These are phyloP conservation scores for Juglanconis juglandina DNA, from an alignment of 2,329 filamentous ascomycete genomes.

Conservation along the genomic window DNA sequence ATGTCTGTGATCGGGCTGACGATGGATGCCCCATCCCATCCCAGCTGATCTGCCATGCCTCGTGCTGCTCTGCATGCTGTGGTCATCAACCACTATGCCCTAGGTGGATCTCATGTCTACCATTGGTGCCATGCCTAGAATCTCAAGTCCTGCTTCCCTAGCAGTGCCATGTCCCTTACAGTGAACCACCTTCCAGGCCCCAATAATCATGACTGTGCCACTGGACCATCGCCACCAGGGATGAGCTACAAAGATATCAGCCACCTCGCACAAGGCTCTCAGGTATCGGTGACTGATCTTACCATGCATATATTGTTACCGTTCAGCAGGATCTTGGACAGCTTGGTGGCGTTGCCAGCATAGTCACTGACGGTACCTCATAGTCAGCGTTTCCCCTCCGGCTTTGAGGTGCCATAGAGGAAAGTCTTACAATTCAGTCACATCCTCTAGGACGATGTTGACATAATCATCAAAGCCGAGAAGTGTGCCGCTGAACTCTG, in stretches of 20 bases:
- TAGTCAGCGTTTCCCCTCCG: background rate
- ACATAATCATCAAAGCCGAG: conserved; percentile 99
- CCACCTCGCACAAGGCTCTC: background rate
- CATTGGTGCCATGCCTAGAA: background rate
- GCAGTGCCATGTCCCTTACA: background rate
- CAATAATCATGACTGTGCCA: conserved; percentile 26
- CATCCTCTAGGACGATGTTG: conserved; percentile 98
- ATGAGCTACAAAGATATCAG: conserved; percentile 56
- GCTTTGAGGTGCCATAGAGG: background rate
- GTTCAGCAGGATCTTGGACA: conserved; percentile 92
- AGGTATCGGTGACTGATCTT: conserved; percentile 28
- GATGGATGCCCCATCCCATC: background rate
- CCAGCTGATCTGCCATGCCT: background rate
- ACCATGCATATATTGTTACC: conserved; percentile 99
- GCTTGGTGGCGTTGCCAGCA: conserved; percentile 78
- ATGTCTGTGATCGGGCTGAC: background rate
- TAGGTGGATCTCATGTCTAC: background rate
- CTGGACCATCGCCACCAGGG: conserved; percentile 72
- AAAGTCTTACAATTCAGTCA: conserved; percentile 80
- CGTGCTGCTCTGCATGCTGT: background rate
- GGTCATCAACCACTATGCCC: background rate
- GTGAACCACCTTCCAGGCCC: background rate
- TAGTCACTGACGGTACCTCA: conserved; percentile 68
- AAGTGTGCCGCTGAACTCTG: conserved; percentile 93
- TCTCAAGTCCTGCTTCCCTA: background rate